phyloP scores from a whole-genome alignment of 2,329 filamentous ascomycete genomes.

The Calonectria leucothoes region DNA sequence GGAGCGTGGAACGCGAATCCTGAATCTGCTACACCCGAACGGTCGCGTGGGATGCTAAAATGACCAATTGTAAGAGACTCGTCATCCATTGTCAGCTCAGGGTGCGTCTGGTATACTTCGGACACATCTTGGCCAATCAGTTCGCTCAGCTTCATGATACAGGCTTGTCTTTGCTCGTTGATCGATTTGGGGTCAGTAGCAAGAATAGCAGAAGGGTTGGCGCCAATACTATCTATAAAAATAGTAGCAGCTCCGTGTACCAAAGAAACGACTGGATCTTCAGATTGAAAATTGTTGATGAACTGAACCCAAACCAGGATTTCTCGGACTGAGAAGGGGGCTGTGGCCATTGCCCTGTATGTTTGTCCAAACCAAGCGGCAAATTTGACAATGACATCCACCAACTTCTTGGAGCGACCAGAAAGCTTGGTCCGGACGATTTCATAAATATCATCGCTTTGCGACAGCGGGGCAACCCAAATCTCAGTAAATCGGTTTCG shows the following conservation, averaged over 20 bases:
- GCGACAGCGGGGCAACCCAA: conserved; percentile 92
- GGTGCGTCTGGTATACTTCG: conserved; percentile 72
- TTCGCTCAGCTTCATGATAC: conserved; percentile 77
- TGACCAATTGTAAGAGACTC: conserved; percentile 74
- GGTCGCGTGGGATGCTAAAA: conserved; percentile 72
- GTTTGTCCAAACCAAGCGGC: conserved; percentile 91
- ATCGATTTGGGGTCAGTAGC: conserved; percentile 78
- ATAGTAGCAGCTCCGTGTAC: conserved; percentile 95
- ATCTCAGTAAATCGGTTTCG: conserved; percentile 99
- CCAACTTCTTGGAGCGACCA: conserved; percentile 65
- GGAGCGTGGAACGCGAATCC: conserved; percentile 81
- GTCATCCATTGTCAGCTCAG: conserved; percentile 66
- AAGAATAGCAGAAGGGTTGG: conserved; percentile 90
- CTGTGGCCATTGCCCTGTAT: conserved; percentile 80
- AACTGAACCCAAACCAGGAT: conserved; percentile 95
- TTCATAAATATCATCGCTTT: conserved; percentile 85
- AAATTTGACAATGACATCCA: conserved; percentile 82
- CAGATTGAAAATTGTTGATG: conserved; percentile 74
- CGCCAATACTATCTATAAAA: conserved; percentile 94
- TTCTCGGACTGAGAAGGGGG: conserved; percentile 90
- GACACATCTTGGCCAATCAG: conserved; percentile 74
- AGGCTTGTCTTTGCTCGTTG: conserved; percentile 76
- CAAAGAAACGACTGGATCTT: conserved; percentile 59
- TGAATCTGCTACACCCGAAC: conserved; percentile 52
- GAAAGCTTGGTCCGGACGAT: conserved; percentile 85